Conservation (phyloP, 768 basidiomycete genomes). For the Boletus coccyginus region DNA sequence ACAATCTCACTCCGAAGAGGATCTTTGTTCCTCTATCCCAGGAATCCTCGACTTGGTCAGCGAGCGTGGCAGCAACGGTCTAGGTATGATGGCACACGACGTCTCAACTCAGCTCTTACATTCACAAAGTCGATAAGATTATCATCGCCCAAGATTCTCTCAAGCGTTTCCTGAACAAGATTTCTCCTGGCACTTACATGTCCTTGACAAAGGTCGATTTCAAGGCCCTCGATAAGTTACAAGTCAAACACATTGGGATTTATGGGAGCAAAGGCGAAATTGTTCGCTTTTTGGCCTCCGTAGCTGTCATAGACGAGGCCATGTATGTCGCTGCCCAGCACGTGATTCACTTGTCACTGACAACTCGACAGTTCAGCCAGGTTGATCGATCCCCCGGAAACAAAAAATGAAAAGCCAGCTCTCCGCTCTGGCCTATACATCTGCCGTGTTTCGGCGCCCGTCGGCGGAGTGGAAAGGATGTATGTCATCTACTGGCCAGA, state of each 20-base stretch:
- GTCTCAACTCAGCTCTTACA: neutral
- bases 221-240: conserved; percentile 43
- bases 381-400: conserved; percentile 4
- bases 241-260: conserved; percentile 49
- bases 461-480: conserved; percentile 19
- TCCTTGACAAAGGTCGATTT: conserved; percentile 61
- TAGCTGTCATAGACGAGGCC: conserved; percentile 35
- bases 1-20: conserved; percentile 10
- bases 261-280: conserved; percentile 57
- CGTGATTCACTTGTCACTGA: neutral
- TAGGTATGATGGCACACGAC: conserved; percentile 37
- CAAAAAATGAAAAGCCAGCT: conserved; percentile 9
- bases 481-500: conserved; percentile 65
- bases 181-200: conserved; percentile 49
- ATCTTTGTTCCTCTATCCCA: conserved; percentile 32
- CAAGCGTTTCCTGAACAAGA: conserved; percentile 43
- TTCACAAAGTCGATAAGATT: conserved; percentile 53
- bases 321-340: conserved; percentile 34
- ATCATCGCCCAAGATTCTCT: conserved; percentile 56
- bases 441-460: conserved; percentile 23
- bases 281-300: conserved; percentile 41
- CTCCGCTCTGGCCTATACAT: conserved; percentile 56
- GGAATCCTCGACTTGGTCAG: conserved; percentile 52
- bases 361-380: conserved; percentile 10
- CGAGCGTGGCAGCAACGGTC: conserved; percentile 48